Base-by-base conservation (phyloP, 2,329 filamentous ascomycete species). In the Alternaria gaisen region DNA sequence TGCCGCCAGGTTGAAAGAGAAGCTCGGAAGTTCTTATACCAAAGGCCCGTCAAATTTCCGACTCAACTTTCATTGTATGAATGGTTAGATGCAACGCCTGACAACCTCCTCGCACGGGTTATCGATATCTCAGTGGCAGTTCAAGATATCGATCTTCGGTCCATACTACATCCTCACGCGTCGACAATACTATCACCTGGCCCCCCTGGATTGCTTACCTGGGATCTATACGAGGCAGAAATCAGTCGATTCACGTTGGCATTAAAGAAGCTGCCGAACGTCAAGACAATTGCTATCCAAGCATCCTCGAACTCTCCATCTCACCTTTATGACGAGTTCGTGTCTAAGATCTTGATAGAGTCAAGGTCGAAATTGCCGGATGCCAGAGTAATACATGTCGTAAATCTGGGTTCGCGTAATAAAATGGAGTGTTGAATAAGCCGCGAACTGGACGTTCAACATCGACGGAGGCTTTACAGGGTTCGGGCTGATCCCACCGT, bases 1-100 rank as follows among this genome's bases (percentile, higher is more conserved):
- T 78, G 75, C 42, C 72, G 61, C 26, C 65, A 75, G 24, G 66
- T 78, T 24, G 61, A 72, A 20, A 41, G 34, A 8, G 72, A 77
- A 58, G 67, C 75, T 9, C 67, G 63, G 3, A 71, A 73, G 12
- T 72, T 75, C 24, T 61, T 78, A 12, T 78, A 72, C 48, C 70
- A 76, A 42, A 62, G 72, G 55, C 67, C 70, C 2, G 28, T 76
- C n/a, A 48, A 41, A 10, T 73, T 79, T 61, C 46, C 54, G 12
- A 63, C 72, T 24, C 46, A 34, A n/a, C 12, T 24, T 4, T 16
- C 18, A 1, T 5, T 36, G 14, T 36, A 48, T 2, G 1, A 0
- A 1, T 48, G 46, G 46, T 5, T 48, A 5, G 18, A 48, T 3
- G 20, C 14, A 24, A 48, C 30, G 8, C 46, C 46, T 36, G 12